Evolutionary conservation across 2,329 filamentous ascomycete species (phyloP), one percentile per base, ranked within the genome.

Genomic region (Ilyonectria destructans): DNA sequence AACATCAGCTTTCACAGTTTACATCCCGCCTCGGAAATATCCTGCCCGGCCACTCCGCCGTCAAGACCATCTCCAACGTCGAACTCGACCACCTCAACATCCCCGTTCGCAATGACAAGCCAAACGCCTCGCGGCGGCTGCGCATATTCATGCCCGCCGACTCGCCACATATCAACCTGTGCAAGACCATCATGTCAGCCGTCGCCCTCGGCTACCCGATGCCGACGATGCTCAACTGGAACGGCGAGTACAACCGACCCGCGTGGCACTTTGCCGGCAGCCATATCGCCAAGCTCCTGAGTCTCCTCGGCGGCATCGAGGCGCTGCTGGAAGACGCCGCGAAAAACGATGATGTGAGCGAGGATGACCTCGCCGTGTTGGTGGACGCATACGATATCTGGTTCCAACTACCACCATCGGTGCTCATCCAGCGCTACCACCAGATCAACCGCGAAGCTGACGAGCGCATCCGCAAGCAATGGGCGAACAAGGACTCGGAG

Each of bases 71-170:
- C 35, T 69, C 74, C 0, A n/a, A 8, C 7, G 8, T 33, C 4
- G 65, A 74, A 3, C 40, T 77, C 2, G 31, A 57, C 1, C 4
- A n/a, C 10, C 71, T 77, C 12, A 13, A 46, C 0, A 13, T 64
- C 1, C 73, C 71, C 33, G 33, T n/a, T 6, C 51, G 46, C 33
- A 17, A 69, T 31, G 45, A 12, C 17, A 48, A 59, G 10, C 13
- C 52, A 19, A 72, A 46, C 49, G 46, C 68, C n/a, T 60, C 71
- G 1, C 77, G 77, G 1, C 79, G 71, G 1, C 70, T 82, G 12
- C 78, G 77, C n/a, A 67, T 82, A 58, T 82, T 83, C 69, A 80
- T 82, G 80, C 77, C 80, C 2, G 81, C 81, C 12, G 79, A 82
- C 59, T 76, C 75, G 2, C 78, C 81, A 4, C 72, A 77, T 58